A percentile compares a stretch with the other conserved stretches of the same genome.
Conservation (phyloP, 129 eudicot genomes). For the Arctium minus region DNA sequence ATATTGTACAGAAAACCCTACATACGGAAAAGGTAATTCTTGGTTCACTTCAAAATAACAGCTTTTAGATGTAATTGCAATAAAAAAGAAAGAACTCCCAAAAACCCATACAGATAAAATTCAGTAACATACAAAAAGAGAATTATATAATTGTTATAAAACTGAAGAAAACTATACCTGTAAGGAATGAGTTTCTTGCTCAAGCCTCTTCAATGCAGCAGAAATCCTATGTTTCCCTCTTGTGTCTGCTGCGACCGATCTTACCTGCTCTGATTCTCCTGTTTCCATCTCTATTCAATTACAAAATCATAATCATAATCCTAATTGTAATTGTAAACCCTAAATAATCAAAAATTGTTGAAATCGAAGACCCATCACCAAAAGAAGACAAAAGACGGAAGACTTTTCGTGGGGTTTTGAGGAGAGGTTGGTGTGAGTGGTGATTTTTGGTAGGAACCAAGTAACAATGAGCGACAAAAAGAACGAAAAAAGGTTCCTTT, state of each 20-base stretch:
- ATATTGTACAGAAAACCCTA: neutral
- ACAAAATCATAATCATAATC: neutral
- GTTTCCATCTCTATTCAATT: slow-evolving; percentile 32
- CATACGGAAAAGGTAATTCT: neutral
- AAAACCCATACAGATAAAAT: too few species aligned
- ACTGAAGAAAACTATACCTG: slow-evolving; percentile 26
- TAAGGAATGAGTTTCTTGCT: slow-evolving; percentile 58
- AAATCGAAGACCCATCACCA: neutral
- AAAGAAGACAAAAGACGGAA: neutral
- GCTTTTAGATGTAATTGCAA: slow-evolving; percentile 1
- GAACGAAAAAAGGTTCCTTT: neutral
- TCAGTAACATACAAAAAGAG: neutral
- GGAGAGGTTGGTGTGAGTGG: neutral
- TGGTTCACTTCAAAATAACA: neutral
- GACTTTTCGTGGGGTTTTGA: neutral
- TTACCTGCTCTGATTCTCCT: slow-evolving; percentile 28
- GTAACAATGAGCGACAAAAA: neutral
- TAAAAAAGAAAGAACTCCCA: neutral
- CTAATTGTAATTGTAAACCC: neutral
- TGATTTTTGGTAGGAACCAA: neutral
- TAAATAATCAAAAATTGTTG: neutral
- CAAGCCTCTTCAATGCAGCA: slow-evolving; percentile 68
- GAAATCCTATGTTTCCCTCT: slow-evolving; percentile 67
- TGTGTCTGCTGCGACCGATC: slow-evolving; percentile 24
- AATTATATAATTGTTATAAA: neutral